Base-by-base conservation (phyloP, 169 alveolate species). In the Cryptosporidium canis region DNA sequence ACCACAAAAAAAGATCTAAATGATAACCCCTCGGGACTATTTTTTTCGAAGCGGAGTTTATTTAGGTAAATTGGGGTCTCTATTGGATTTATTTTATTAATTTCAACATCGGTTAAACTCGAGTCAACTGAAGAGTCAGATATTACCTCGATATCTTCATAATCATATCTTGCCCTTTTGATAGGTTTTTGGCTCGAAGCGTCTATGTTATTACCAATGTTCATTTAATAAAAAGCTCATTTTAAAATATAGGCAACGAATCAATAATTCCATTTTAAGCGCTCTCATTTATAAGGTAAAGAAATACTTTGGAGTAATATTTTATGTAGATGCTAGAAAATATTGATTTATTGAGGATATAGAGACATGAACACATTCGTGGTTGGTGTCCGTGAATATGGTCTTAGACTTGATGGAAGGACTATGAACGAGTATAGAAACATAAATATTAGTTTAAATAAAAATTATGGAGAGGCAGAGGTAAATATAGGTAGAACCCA, bases 341-440 rank as follows among this genome's bases (percentile, higher is more conserved):
- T 67, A 45, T 41, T 67, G 6, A 27, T 27, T 27, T 41, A n/a
- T n/a, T n/a, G n/a, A n/a, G n/a, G 0, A 48, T 5, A 14, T 12
- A 55, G 8, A 41, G 24, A 27, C 24, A 77, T 77, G 87, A 64
- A 77, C 7, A 12, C 77, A 18, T 41, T 77, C 43, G 61, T 77
- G 7, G 21, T 44, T 24, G 71, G 77, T 35, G n/a, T 77, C 21
- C 51, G 87, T 18, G 87, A 77, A 61, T 58, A 61, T 58, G 87
- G 87, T 1, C 64, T 77, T 14, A 77, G 87, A 24, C 18, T 77
- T 29, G 87, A 77, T 77, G 87, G 87, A 4, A 35, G 87, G n/a
- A 77, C 87, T 24, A 58, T 39, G 77, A 77, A 77, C 41, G 87
- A 77, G 35, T 77, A 58, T 27, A 77, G 87, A 61, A 63, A 66